Evolutionary conservation across 2,329 filamentous ascomycete genomes (phyloP).

Genomic region (Cytospora chrysosperma): DNA sequence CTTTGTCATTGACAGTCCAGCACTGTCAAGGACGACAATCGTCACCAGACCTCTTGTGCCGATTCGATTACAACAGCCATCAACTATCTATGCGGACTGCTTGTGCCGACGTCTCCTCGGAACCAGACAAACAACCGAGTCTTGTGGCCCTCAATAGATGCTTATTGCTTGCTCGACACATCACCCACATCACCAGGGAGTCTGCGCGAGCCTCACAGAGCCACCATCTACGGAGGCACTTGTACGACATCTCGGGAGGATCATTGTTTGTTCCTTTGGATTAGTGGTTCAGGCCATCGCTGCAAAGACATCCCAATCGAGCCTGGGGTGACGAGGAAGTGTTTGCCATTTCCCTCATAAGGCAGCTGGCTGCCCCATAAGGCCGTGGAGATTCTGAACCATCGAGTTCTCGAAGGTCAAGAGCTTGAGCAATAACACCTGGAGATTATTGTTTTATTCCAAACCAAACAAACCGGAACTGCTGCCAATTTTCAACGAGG

Average conservation of each 20-base stretch:
- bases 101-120: not conserved
- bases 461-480: not conserved
- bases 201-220: slow-evolving; percentile 2
- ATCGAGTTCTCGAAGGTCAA: not conserved
- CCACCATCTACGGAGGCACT: slow-evolving; percentile 4
- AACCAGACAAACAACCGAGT: slow-evolving; percentile 10
- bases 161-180: slow-evolving; percentile 15
- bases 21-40: not conserved
- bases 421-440: not conserved
- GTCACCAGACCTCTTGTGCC: not conserved
- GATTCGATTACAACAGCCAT: not conserved
- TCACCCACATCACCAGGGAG: not conserved
- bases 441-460: not conserved
- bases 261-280: slow-evolving; percentile 15
- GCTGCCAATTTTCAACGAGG: slow-evolving; percentile 3
- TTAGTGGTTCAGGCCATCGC: not conserved
- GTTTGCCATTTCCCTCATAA: slow-evolving; percentile 22
- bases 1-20: not conserved
- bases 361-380: slow-evolving; percentile 25
- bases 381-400: not conserved
- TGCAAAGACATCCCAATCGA: not conserved
- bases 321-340: slow-evolving; percentile 7
- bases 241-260: slow-evolving; percentile 16
- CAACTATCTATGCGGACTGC: not conserved
- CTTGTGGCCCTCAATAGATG: slow-evolving; percentile 18